Conservation (phyloP, 2,329 filamentous ascomycete species). For the Dichotomopilus funicola region DNA sequence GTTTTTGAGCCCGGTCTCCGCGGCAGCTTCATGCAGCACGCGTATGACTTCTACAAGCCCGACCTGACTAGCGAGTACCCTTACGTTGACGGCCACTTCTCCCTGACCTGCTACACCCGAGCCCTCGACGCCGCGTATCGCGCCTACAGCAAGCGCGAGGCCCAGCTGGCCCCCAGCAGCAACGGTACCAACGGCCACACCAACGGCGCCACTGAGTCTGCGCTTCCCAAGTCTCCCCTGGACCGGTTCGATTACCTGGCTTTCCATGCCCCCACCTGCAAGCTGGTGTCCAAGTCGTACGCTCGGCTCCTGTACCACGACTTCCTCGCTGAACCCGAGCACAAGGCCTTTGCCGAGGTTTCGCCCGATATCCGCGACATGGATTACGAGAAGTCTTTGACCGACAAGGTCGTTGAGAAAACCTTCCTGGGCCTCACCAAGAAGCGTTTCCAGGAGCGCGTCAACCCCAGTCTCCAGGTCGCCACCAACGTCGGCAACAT, state of each 20-base stretch:
- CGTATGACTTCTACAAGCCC: conserved; percentile 88
- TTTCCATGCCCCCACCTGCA: conserved; percentile 83
- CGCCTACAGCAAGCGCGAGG: conserved; percentile 70
- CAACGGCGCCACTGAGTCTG: conserved; percentile 29
- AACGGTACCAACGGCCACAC: conserved; percentile 49
- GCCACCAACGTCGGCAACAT: conserved; percentile 69
- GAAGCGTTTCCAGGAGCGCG: conserved; percentile 75
- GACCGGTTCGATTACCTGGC: conserved; percentile 79
- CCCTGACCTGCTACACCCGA: conserved; percentile 72
- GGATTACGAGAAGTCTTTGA: conserved; percentile 71
- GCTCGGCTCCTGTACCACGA: conserved; percentile 80
- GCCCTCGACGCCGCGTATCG: conserved; percentile 77
- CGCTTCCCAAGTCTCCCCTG: conserved; percentile 52
- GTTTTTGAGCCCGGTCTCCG: conserved; percentile 73
- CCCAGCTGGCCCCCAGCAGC: conserved; percentile 43
- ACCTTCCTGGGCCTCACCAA: conserved; percentile 78
- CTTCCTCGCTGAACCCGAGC: conserved; percentile 64
- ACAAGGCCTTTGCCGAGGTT: conserved; percentile 65
- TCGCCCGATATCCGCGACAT: conserved; percentile 70
- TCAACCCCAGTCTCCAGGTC: conserved; percentile 66
- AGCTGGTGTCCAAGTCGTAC: conserved; percentile 80
- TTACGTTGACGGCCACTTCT: conserved; percentile 78
- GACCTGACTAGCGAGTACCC: conserved; percentile 83
- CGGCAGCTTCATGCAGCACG: conserved; percentile 74
- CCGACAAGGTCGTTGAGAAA: conserved; percentile 80